Conservation (phyloP, 176 grass and related monocot genomes). For the Cocos nucifera region DNA sequence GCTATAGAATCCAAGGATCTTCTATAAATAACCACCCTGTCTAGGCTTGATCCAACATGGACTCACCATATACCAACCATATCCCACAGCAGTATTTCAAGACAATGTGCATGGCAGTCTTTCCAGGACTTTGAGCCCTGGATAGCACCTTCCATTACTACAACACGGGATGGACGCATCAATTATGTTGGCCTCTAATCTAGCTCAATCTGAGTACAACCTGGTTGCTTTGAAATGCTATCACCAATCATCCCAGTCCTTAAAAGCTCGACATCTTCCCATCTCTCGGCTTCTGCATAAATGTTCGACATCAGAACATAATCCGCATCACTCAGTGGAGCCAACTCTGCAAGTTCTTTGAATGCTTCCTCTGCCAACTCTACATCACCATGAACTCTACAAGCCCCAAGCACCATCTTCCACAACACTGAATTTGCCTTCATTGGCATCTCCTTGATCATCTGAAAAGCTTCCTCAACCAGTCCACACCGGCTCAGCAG, state of each 20-base stretch:
- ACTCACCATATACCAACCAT: no score
- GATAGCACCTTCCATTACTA: no score
- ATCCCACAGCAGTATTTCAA: no score
- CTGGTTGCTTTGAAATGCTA: slow-evolving; percentile 27
- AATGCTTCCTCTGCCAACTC: slow-evolving; percentile 32
- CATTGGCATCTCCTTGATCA: slow-evolving; percentile 40
- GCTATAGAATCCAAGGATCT: no score
- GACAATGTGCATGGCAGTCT: no score
- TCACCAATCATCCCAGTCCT: slow-evolving; percentile 26
- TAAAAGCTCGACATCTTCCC: slow-evolving; percentile 51
- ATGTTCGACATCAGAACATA: slow-evolving; percentile 43
- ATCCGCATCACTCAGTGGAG: slow-evolving; percentile 24
- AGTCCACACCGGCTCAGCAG: slow-evolving; percentile 47
- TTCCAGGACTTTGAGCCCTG: no score
- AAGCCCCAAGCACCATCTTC: slow-evolving; percentile 71
- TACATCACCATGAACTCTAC: slow-evolving; percentile 30
- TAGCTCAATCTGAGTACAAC: slow-evolving; percentile 37
- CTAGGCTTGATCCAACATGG: no score
- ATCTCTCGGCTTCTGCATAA: slow-evolving; percentile 58
- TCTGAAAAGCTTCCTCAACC: slow-evolving; percentile 50
- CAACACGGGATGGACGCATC: no score
- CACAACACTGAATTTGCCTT: slow-evolving; percentile 37
- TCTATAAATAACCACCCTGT: no score
- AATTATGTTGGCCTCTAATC: no score
- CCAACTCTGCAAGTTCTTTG: slow-evolving; percentile 27